Percentiles rank a stretch among this genome's conserved stretches.
phyloP scores from a whole-genome alignment of 75 land plant species.

The Larix kaempferi region DNA sequence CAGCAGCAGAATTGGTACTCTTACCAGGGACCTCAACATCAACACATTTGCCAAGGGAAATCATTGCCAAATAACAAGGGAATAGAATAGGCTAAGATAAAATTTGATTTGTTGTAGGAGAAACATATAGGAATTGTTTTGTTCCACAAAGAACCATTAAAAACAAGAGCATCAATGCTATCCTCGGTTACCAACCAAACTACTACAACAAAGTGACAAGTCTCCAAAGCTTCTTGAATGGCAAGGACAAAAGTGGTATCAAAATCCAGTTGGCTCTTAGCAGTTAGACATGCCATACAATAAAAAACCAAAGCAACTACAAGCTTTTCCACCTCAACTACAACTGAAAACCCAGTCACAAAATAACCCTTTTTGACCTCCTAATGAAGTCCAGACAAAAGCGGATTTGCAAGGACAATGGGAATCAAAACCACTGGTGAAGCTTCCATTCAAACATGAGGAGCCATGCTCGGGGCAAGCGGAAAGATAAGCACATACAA shows the following conservation, averaged over 20 bases:
- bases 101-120: slow-evolving; percentile 4
- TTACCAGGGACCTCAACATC: no score
- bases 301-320: slow-evolving; percentile 26
- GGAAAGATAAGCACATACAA: slow-evolving; percentile 13
- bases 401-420: slow-evolving; percentile 21
- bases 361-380: slow-evolving; percentile 12
- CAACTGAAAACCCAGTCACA: slow-evolving; percentile 20
- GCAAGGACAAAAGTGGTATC: slow-evolving; percentile 8
- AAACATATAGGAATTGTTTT: slow-evolving; percentile 17
- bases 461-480: slow-evolving; percentile 13
- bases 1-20: no score
- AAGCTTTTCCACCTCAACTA: slow-evolving; percentile 18
- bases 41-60: no score
- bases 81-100: not conserved
- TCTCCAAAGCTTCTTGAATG: slow-evolving; percentile 10
- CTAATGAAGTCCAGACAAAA: slow-evolving; percentile 25
- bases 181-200: no score
- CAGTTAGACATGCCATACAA: slow-evolving; percentile 17
- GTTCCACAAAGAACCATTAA: slow-evolving; percentile 10
- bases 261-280: slow-evolving; percentile 8
- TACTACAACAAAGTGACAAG: no score
- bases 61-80: slow-evolving; percentile 17
- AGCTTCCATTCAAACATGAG: slow-evolving; percentile 6
- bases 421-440: slow-evolving; percentile 20
- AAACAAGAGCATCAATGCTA: no score